A percentile compares a stretch with the other conserved stretches of the same genome.
phyloP scores from a whole-genome alignment of 805 yeast genomes.

The Candida parachauliodes region DNA sequence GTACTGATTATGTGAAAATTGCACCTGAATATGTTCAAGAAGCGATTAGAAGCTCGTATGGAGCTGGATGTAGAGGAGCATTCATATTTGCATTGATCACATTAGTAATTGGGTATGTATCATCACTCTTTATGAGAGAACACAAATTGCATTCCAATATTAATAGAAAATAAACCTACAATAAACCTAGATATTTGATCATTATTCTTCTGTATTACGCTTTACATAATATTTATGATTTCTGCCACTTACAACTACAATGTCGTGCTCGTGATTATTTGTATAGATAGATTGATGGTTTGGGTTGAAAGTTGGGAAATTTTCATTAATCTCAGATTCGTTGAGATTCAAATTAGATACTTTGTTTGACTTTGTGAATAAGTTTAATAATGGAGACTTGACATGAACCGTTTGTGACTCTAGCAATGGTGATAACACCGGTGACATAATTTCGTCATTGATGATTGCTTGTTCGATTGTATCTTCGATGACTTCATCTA shows the following conservation, averaged over 20 bases:
- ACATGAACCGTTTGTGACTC: conserved; percentile 10
- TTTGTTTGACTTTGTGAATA: conserved; percentile 1
- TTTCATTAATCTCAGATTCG: conserved; percentile 1
- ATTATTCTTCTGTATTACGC: background rate
- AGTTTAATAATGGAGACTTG: background rate
- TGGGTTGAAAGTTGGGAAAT: conserved; percentile 6
- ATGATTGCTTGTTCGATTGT: conserved; percentile 47
- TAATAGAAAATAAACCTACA: conserved; percentile 35
- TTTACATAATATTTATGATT: conserved; percentile 20
- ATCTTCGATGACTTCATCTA: conserved; percentile 45
- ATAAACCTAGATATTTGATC: no score
- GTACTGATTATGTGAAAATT: conserved; percentile 47
- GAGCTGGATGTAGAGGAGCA: conserved; percentile 48
- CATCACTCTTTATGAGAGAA: conserved; percentile 52
- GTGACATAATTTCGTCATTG: conserved; percentile 44
- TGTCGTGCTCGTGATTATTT: conserved; percentile 8
- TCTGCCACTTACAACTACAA: conserved; percentile 16
- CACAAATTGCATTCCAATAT: conserved; percentile 53
- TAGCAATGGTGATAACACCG: conserved; percentile 44
- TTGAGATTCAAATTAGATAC: conserved; percentile 17
- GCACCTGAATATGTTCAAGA: conserved; percentile 53
- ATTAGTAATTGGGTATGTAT: conserved; percentile 36
- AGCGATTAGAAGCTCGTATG: conserved; percentile 51
- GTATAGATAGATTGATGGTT: conserved; percentile 6
- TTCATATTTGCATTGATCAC: conserved; percentile 46